Evolutionary conservation across 2,329 filamentous ascomycete species (phyloP), one percentile per base, ranked within the genome.

Genomic region (Xylariaceae sp.): DNA sequence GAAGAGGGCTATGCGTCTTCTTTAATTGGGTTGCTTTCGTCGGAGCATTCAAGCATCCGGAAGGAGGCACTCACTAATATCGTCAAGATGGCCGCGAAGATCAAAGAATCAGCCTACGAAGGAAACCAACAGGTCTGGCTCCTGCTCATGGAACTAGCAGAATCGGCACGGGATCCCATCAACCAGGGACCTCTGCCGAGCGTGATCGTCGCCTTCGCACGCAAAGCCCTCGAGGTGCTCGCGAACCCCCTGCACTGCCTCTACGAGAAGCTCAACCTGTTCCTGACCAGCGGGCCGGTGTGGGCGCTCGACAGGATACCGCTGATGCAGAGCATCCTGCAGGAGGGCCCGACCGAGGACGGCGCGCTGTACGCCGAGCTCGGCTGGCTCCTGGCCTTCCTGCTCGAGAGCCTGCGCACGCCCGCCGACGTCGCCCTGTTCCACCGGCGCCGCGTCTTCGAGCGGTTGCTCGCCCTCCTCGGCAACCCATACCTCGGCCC

Each of bases 221-320:
- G 83, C 45, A 85, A 86, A 61, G 85, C 87, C 1, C 79, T 96
- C 7, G 76, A 82, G 1, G 85, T 96, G 16, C 75, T 96, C 44
- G 82, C 81, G 20, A 87, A 91, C 59, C 93, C 93, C 0, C 80
- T 91, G 16, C 91, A 96, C 69, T 85, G 84, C 57, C 82, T 97
- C 40, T 98, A 96, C 71, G 84, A 86, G 55, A 96, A 96, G 70
- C 77, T 95, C 73, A 96, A 96, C 76, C 79, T 81, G 5, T 97
- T 93, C 71, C 82, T 98, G 37, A 90, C 90, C 20, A 86, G 86
- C 49, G 84, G 86, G 0, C 93, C 93, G 0, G 73, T 80, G 20
- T 98, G 93, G 93, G 81, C 87, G 12, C 69, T 87, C 18, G 84
- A 90, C 56, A 87, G 85, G 68, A 84, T 95, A 20, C 82, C 95